Evolutionary conservation across 495 filamentous ascomycete genomes (phyloP).

Genomic region (Neurospora sp.): DNA sequence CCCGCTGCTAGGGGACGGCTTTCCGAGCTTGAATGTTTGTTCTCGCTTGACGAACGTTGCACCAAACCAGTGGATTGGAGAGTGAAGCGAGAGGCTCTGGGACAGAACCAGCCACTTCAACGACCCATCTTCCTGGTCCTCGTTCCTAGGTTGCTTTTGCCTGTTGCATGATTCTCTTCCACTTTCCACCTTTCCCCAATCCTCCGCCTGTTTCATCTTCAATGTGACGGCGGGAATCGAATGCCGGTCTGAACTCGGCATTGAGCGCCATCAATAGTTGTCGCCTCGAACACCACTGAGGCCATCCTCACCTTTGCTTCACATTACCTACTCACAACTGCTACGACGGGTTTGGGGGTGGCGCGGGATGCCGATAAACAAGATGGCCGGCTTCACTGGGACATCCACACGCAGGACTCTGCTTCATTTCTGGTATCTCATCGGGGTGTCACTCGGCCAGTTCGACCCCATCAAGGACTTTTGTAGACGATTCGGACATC

Average conservation of each 20-base stretch:
- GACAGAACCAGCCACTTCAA: neutral
- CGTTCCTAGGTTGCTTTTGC: neutral
- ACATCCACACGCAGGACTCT: neutral
- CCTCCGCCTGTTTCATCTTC: neutral
- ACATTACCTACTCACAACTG: neutral
- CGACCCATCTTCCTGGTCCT: neutral
- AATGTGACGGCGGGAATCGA: neutral
- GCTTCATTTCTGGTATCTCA: neutral
- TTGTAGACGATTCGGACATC: slow-evolving; percentile 42
- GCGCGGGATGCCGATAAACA: neutral
- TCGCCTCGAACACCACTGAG: neutral
- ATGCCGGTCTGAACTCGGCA: neutral
- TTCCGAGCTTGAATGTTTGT: neutral
- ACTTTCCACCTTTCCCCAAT: neutral
- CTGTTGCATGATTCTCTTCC: neutral
- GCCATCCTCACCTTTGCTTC: neutral
- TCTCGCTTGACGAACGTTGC: neutral
- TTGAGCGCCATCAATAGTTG: neutral
- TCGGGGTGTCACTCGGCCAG: slow-evolving; percentile 3
- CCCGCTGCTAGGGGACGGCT: neutral
- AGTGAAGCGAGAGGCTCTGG: neutral
- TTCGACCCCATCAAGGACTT: slow-evolving; percentile 38
- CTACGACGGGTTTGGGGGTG: neutral
- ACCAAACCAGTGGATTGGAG: neutral
- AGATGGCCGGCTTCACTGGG: neutral